phyloP scores from a whole-genome alignment of 345 rosid genomes.

The Tarenaya hassleriana region DNA sequence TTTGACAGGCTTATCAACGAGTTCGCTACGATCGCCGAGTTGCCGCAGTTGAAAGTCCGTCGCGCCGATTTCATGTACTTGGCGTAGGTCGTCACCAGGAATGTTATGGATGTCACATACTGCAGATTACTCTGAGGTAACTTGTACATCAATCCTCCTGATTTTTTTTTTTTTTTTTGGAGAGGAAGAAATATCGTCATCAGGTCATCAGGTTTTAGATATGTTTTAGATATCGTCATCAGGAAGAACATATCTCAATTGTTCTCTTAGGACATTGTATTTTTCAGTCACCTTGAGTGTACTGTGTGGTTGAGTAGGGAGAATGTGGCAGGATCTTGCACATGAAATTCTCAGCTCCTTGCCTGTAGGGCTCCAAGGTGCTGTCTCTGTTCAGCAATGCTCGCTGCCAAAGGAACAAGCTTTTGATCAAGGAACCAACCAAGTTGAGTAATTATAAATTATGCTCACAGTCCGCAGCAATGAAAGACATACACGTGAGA shows the following conservation, averaged over 20 bases:
- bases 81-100: constrained; percentile 68
- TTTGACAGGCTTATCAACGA: constrained; percentile 50
- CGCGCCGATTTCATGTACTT: constrained; percentile 60
- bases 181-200: too few relatives aligned
- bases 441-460: not conserved
- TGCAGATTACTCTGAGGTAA: constrained; percentile 68
- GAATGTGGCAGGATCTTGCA: constrained; percentile 76
- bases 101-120: constrained; percentile 74
- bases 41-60: constrained; percentile 64
- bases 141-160: constrained; percentile 85
- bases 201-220: too few relatives aligned
- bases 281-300: constrained; percentile 54
- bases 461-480: not conserved
- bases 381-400: constrained; percentile 37
- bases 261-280: not conserved
- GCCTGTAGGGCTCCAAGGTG: constrained; percentile 53
- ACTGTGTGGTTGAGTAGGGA: constrained; percentile 65
- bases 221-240: not conserved
- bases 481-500: constrained; percentile 49
- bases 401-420: constrained; percentile 36
- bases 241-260: not conserved
- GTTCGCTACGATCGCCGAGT: constrained; percentile 40
- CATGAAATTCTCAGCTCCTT: constrained; percentile 76
- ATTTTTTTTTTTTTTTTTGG: not conserved
- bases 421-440: constrained; percentile 26